phyloP scores from a whole-genome alignment of 2,329 filamentous ascomycete species.

The Ophiostoma quercus region DNA sequence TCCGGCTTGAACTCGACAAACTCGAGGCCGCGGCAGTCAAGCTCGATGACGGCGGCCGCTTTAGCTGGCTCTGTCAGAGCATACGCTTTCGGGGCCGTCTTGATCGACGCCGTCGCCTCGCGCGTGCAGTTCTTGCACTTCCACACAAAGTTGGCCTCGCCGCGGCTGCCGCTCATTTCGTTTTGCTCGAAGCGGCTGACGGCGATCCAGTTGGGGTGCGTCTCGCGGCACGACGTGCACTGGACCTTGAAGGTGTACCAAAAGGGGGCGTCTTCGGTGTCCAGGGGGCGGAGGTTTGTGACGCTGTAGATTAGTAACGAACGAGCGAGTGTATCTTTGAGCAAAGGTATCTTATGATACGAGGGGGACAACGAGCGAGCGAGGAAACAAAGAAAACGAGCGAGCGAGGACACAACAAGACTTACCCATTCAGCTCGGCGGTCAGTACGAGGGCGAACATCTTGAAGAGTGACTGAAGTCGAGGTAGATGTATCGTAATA shows the following conservation, averaged over 20 bases:
- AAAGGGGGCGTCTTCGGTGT: constrained; percentile 77
- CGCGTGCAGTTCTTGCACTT: constrained; percentile 91
- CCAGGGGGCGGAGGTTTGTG: constrained; percentile 78
- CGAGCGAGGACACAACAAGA: constrained; percentile 17
- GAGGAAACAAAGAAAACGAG: neutral
- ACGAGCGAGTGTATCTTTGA: too few species aligned
- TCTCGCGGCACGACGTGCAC: constrained; percentile 94
- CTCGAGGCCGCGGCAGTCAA: constrained; percentile 91
- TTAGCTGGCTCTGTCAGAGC: constrained; percentile 66
- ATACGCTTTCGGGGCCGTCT: constrained; percentile 66
- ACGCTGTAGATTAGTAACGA: constrained; percentile 53
- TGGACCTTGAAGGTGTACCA: constrained; percentile 98
- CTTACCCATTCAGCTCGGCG: constrained; percentile 65
- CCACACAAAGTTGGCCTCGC: constrained; percentile 99
- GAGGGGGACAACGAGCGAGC: neutral
- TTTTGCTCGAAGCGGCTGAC: constrained; percentile 89
- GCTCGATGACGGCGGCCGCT: constrained; percentile 72
- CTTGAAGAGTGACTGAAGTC: neutral
- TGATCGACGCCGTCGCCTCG: constrained; percentile 81
- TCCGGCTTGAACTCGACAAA: constrained; percentile 88
- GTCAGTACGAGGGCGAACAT: constrained; percentile 65
- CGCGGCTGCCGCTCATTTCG: constrained; percentile 85
- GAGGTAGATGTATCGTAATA: neutral
- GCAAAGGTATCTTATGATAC: neutral
- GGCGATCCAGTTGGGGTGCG: constrained; percentile 77